Percentiles rank a stretch among this genome's conserved stretches.
Conservation (phyloP, 495 filamentous ascomycete species). For the Tuber calosporum region DNA sequence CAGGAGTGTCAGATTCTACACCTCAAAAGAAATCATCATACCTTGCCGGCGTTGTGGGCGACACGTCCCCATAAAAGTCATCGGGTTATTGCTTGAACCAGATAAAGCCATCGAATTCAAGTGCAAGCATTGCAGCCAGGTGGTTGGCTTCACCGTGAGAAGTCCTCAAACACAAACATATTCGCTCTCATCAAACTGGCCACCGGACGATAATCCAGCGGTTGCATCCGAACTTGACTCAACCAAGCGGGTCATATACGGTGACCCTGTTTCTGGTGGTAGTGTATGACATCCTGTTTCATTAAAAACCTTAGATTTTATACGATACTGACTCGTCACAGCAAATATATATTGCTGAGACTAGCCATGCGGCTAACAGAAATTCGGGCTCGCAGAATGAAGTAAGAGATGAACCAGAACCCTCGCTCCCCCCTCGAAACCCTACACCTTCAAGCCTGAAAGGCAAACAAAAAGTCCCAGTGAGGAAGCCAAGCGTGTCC, state of each 20-base stretch:
- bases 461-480: neutral
- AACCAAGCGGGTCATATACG: neutral
- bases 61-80: slow-evolving; percentile 17
- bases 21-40: slow-evolving; percentile 13
- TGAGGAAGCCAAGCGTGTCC: slow-evolving; percentile 1
- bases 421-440: neutral
- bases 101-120: slow-evolving; percentile 15
- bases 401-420: neutral
- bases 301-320: neutral
- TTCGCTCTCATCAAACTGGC: neutral
- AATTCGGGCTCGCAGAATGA: neutral
- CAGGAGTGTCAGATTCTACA: slow-evolving; percentile 20
- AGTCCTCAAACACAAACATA: neutral
- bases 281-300: slow-evolving; percentile 9
- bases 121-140: slow-evolving; percentile 12
- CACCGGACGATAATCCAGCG: neutral
- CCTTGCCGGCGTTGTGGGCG: slow-evolving; percentile 21
- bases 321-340: neutral
- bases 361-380: neutral
- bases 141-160: slow-evolving; percentile 23
- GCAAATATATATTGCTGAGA: slow-evolving; percentile 1
- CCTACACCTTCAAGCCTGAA: neutral
- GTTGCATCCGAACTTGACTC: neutral
- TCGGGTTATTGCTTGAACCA: slow-evolving; percentile 13
- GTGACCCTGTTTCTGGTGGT: slow-evolving; percentile 1